These are phyloP conservation scores for Flaveria robusta DNA, from an alignment of 129 eudicot species.

Conservation along the genomic window DNA sequence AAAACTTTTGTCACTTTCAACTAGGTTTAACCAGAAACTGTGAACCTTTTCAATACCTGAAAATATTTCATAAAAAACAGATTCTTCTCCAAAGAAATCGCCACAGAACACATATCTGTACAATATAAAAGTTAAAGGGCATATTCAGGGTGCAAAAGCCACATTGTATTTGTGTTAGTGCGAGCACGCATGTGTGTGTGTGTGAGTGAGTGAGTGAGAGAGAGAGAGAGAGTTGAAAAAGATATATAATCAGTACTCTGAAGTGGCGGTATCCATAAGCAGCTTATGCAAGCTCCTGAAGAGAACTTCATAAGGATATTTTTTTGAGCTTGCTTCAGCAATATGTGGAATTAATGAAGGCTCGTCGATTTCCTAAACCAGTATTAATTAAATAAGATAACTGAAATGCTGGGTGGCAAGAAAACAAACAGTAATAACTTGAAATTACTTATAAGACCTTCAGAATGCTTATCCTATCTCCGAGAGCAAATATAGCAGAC, in stretches of 20 bases:
- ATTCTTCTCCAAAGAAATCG: conserved; percentile 92
- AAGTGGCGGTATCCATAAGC: conserved; percentile 98
- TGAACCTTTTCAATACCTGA: conserved; percentile 57
- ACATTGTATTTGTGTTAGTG: neutral
- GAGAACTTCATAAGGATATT: conserved; percentile 99
- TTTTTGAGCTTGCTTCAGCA: conserved; percentile 95
- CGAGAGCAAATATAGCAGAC: conserved; percentile 96
- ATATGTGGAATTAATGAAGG: conserved; percentile 97
- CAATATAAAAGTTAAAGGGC: conserved; percentile 7
- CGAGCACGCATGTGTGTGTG: neutral
- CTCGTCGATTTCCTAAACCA: conserved; percentile 85
- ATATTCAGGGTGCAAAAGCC: neutral
- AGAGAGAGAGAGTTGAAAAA: conserved; percentile 18
- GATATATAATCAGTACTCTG: conserved; percentile 65
- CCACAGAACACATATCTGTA: conserved; percentile 89
- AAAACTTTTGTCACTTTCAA: neutral
- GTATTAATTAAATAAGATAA: conserved; percentile 12
- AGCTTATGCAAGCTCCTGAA: conserved; percentile 99
- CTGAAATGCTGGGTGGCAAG: conserved; percentile 22
- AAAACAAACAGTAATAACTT: conserved; percentile 6
- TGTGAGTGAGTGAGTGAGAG: neutral
- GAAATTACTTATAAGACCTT: conserved; percentile 51
- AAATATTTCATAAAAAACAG: conserved; percentile 86
- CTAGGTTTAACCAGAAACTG: conserved; percentile 1
- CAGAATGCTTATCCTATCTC: conserved; percentile 84